These are phyloP conservation scores for Plasmodiophora brassicae DNA, from an alignment of 208 protist species.

Conservation along the genomic window DNA sequence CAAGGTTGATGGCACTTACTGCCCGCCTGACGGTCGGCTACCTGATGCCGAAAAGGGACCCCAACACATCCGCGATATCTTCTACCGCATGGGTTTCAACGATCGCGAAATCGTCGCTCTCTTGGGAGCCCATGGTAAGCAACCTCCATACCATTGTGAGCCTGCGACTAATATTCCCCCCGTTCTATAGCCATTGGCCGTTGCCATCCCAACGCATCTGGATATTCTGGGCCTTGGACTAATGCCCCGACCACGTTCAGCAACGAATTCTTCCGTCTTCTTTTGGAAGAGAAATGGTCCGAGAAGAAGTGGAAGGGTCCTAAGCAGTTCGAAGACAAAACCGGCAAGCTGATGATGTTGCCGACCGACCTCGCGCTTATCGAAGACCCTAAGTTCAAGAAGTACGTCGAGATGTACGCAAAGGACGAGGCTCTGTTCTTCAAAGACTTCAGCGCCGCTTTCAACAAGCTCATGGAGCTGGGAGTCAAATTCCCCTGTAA, in stretches of 20 bases:
- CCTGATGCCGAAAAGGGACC: conserved; percentile 66
- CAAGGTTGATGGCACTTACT: conserved; percentile 1
- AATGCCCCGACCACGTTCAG: conserved; percentile 76
- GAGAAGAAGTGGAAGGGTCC: conserved; percentile 58
- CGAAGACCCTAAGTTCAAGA: conserved; percentile 73
- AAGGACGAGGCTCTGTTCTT: conserved; percentile 78
- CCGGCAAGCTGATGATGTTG: conserved; percentile 79
- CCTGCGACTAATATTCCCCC: neutral
- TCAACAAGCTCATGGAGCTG: conserved; percentile 38
- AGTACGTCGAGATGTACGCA: conserved; percentile 76
- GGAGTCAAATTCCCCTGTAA: conserved; percentile 31
- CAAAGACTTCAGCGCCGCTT: conserved; percentile 69
- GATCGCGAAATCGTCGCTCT: conserved; percentile 73
- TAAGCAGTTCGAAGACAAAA: conserved; percentile 47
- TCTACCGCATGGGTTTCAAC: conserved; percentile 80
- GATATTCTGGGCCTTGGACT: conserved; percentile 79
- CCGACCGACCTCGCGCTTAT: conserved; percentile 75
- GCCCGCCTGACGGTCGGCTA: conserved; percentile 62
- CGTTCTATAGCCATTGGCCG: neutral
- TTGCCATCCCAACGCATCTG: neutral
- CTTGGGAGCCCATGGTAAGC: conserved; percentile 41
- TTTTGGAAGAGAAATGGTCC: conserved; percentile 43
- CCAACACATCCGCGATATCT: conserved; percentile 73
- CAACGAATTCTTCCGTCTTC: conserved; percentile 62
- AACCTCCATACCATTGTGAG: neutral